A percentile compares a stretch with the other conserved stretches of the same genome.
Conservation (phyloP, 2,329 filamentous ascomycete genomes). For the Cladosporium oxysporum region DNA sequence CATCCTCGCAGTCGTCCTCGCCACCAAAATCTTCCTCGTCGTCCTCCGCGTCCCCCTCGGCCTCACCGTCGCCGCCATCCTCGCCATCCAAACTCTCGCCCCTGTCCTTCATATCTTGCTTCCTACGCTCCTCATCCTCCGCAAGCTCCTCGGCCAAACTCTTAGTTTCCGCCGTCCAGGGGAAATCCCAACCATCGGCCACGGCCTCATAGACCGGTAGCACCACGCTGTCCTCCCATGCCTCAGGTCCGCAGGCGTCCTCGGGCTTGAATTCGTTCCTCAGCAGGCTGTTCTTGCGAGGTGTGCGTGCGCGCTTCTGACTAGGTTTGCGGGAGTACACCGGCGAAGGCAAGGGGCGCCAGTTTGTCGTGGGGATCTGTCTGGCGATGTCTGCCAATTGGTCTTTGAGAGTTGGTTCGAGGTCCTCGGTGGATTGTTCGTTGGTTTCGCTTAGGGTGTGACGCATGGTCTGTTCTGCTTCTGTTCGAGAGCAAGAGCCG, state of each 20-base stretch:
- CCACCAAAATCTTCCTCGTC: not conserved
- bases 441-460: not conserved
- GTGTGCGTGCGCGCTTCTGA: not conserved
- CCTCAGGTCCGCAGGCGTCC: not conserved
- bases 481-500: not conserved
- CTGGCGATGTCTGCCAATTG: not conserved
- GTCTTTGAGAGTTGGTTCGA: not conserved
- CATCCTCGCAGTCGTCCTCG: not conserved
- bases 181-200: not conserved
- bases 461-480: not conserved
- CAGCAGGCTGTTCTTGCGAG: not conserved
- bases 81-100: not conserved
- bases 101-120: not conserved
- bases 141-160: conserved; percentile 14
- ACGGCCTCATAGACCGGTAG: not conserved
- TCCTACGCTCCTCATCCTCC: not conserved
- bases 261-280: conserved; percentile 1
- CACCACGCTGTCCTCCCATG: not conserved
- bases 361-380: conserved; percentile 2
- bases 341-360: not conserved
- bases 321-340: conserved; percentile 13
- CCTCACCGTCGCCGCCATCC: not conserved
- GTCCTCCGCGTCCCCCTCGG: not conserved
- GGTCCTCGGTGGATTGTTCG: not conserved
- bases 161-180: not conserved